A percentile compares a stretch with the other conserved stretches of the same genome.
Evolutionary conservation across 768 basidiomycete genomes (phyloP).

Genomic region (Auricularia heimuer): DNA sequence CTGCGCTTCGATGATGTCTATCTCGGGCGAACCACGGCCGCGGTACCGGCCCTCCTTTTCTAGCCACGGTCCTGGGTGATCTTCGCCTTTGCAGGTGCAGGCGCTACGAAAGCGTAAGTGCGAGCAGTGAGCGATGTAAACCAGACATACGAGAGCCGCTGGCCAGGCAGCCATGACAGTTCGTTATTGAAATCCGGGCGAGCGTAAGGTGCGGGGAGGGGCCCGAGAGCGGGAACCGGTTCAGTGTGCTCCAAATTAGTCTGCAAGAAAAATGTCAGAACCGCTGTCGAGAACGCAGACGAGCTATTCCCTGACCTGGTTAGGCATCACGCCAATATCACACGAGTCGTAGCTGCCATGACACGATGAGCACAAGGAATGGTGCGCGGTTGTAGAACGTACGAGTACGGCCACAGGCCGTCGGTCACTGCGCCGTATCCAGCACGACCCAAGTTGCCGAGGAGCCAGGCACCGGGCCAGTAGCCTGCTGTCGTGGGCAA

Average conservation of each 20-base stretch:
- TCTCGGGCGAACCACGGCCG: conserved; percentile 73
- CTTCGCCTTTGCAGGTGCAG: conserved; percentile 65
- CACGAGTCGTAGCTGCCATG: conserved; percentile 38
- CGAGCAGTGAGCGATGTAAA: conserved; percentile 13
- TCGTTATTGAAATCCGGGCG: conserved; percentile 41
- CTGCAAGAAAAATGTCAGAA: neutral
- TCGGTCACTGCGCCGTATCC: conserved; percentile 75
- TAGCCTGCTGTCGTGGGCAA: conserved; percentile 39
- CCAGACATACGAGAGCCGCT: conserved; percentile 49
- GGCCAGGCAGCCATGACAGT: conserved; percentile 70
- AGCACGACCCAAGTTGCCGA: conserved; percentile 78
- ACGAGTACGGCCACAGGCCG: conserved; percentile 79
- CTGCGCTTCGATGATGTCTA: conserved; percentile 75
- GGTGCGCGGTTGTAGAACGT: conserved; percentile 34
- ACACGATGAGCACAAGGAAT: too few species aligned
- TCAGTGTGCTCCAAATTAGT: conserved; percentile 42
- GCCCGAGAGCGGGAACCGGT: conserved; percentile 44
- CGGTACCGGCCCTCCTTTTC: conserved; percentile 61
- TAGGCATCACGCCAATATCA: conserved; percentile 49
- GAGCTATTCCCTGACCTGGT: conserved; percentile 30
- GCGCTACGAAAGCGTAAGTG: conserved; percentile 20
- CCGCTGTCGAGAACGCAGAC: neutral
- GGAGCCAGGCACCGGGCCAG: conserved; percentile 84
- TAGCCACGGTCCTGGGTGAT: conserved; percentile 63
- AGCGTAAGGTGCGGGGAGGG: conserved; percentile 34